phyloP scores from a whole-genome alignment of 768 basidiomycete species.

The Suillus alpinus region DNA sequence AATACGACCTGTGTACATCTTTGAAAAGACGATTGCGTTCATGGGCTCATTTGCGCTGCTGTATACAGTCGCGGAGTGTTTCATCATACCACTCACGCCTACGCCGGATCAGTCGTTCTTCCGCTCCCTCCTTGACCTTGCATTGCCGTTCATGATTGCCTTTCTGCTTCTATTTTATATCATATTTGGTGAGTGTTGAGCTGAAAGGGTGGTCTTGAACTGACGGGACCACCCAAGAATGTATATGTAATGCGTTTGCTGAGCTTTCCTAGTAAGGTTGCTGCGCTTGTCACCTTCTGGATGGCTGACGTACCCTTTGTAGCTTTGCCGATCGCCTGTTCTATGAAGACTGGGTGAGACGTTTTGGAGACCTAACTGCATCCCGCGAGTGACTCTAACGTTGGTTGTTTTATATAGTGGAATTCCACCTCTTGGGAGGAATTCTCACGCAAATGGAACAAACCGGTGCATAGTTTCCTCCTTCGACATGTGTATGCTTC shows the following conservation, averaged over 20 bases:
- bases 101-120: slow-evolving; percentile 67
- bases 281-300: background rate
- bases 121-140: slow-evolving; percentile 77
- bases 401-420: slow-evolving; percentile 55
- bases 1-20: slow-evolving; percentile 48
- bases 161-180: slow-evolving; percentile 87
- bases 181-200: slow-evolving; percentile 59
- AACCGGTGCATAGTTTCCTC: slow-evolving; percentile 91
- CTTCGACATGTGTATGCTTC: slow-evolving; percentile 95
- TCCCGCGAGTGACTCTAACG: background rate
- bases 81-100: slow-evolving; percentile 84
- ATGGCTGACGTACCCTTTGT: slow-evolving; percentile 1
- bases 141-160: slow-evolving; percentile 91
- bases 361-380: background rate
- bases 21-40: slow-evolving; percentile 73
- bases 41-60: slow-evolving; percentile 96
- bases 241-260: slow-evolving; percentile 95
- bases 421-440: slow-evolving; percentile 97
- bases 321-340: slow-evolving; percentile 98
- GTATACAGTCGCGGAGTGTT: slow-evolving; percentile 89
- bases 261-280: slow-evolving; percentile 78
- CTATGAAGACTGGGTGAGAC: slow-evolving; percentile 89
- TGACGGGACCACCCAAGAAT: slow-evolving; percentile 51
- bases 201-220: background rate
- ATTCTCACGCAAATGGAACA: slow-evolving; percentile 98